A percentile compares a stretch with the other conserved stretches of the same genome.
Evolutionary conservation across 2,329 filamentous ascomycete genomes (phyloP).

Genomic region (Fusarium sp.): DNA sequence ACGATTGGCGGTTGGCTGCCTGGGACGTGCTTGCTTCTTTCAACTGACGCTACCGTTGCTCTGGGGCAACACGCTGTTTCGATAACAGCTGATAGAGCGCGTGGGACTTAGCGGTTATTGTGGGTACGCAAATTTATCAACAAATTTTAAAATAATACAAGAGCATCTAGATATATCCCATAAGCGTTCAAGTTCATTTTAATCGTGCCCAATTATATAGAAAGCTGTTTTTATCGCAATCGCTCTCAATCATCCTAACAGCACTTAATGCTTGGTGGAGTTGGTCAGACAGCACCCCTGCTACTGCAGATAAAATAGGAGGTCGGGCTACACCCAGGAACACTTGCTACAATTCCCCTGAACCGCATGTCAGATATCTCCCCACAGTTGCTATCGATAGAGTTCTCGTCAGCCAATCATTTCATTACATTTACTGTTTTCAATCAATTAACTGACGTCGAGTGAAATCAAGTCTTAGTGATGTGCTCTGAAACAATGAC

Average conservation of each 20-base stretch:
- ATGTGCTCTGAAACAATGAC: not conserved
- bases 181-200: not conserved
- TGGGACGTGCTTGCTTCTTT: conserved; percentile 35
- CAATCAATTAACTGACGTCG: not conserved
- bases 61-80: conserved; percentile 41
- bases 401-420: not conserved
- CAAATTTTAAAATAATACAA: no score
- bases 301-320: conserved; percentile 33
- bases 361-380: not conserved
- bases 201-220: not conserved
- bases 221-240: not conserved
- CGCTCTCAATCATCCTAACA: conserved; percentile 41
- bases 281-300: conserved; percentile 22
- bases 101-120: not conserved
- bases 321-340: conserved; percentile 42
- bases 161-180: rapidly evolving
- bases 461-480: not conserved
- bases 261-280: conserved; percentile 48
- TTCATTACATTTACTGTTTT: not conserved
- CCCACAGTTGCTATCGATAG: not conserved
- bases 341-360: conserved; percentile 20
- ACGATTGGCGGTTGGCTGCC: conserved; percentile 32
- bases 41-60: conserved; percentile 38
- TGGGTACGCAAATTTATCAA: not conserved
- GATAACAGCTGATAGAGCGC: conserved; percentile 45